Base-by-base conservation (phyloP, 2,329 filamentous ascomycete species). In the Pestalotiopsis sp. region DNA sequence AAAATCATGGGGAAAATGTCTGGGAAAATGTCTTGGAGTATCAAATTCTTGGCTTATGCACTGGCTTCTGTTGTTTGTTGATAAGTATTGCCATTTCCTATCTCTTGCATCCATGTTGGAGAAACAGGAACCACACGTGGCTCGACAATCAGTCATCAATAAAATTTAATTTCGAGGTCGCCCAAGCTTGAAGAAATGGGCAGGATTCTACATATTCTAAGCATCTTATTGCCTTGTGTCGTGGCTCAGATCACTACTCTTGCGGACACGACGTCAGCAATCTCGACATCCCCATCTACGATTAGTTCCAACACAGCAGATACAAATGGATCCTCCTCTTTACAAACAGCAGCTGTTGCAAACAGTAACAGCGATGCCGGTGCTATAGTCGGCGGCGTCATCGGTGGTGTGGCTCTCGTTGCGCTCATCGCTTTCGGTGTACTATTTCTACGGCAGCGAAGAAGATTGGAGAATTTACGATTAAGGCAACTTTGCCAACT, bases 321-420 rank as follows among this genome's bases (percentile, higher is more conserved):
- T 59, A 68, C 14, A 65, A 69, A 9, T 57, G 62, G 23, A 12
- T 55, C 49, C 25, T 14, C 64, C 3, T 4, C 61, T 2, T 20
- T 23, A 62, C n/a, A n/a, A 3, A 39, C 55, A 23, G 14, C 14
- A 14, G 27, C 23, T 41, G 52, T 4, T 27, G 7, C 27, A n/a
- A 62, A n/a, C 14, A 13, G 25, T 3, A 57, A 11, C 41, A 67
- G n/a, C 9, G 20, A 23, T 20, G 58, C 41, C 20, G 69, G 67
- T 6, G 68, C 67, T 25, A 71, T 72, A 13, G 71, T 70, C 4
- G 72, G 72, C n/a, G 72, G 71, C 31, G 69, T 72, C 7, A 41
- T 73, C 3, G 71, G 72, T n/a, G 69, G 71, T 23, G 41, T 71
- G 3, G 72, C 69, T n/a, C 62, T 70, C 3, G 62, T 73, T 9